Conservation (phyloP, 805 yeast species). For the Cyberlindnera saturnus region DNA sequence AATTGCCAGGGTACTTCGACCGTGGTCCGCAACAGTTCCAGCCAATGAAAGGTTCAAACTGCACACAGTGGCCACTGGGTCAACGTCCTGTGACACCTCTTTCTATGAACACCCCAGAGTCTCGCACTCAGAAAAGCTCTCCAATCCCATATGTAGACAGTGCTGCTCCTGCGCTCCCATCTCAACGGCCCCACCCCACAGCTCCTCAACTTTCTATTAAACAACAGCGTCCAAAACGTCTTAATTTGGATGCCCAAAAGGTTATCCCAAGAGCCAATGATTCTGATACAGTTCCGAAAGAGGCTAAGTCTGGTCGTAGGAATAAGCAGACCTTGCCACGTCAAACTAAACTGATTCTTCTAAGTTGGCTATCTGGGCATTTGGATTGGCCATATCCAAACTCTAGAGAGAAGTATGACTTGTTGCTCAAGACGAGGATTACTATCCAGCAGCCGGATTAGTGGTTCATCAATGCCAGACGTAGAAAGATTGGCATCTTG, state of each 20-base stretch:
- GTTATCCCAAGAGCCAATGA: neutral
- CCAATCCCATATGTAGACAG: neutral
- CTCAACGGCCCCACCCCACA: neutral
- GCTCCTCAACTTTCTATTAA: neutral
- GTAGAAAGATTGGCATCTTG: slow-evolving; percentile 55
- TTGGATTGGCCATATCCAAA: too few species aligned
- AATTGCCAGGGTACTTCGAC: neutral
- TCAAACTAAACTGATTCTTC: slow-evolving; percentile 62
- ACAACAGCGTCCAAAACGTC: neutral
- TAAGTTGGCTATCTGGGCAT: slow-evolving; percentile 69
- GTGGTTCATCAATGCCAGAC: slow-evolving; percentile 85
- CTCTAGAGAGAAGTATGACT: slow-evolving; percentile 69
- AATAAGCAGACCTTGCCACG: slow-evolving; percentile 74
- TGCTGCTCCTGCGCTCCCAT: neutral
- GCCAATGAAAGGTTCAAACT: neutral
- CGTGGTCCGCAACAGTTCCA: too few species aligned
- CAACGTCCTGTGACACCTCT: neutral
- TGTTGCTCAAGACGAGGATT: too few species aligned
- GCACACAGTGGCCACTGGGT: neutral
- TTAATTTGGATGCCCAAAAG: neutral
- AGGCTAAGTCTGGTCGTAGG: slow-evolving; percentile 17
- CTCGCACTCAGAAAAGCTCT: slow-evolving; percentile 9
- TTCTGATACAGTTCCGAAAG: neutral
- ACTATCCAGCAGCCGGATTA: slow-evolving; percentile 75
- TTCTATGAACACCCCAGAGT: too few species aligned